Conservation (phyloP, 306 rosid genomes). For the Medicago truncatula region DNA sequence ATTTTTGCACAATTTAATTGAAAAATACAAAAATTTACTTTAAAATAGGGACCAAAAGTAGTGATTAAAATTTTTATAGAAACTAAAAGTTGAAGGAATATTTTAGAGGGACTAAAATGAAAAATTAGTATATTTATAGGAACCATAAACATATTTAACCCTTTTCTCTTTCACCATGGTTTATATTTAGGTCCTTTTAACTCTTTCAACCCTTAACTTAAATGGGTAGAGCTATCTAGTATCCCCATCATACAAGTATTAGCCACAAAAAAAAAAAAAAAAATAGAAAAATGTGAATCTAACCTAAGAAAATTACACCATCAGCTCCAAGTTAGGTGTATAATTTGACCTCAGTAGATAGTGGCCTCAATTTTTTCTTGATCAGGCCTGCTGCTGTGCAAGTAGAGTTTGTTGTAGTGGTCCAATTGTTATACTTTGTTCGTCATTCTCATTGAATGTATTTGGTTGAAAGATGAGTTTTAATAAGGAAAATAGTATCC, state of each 20-base stretch:
- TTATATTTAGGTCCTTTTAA: too few species aligned
- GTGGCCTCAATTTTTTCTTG: slow-evolving; percentile 13
- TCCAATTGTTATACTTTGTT: slow-evolving; percentile 15
- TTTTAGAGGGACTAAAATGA: too few species aligned
- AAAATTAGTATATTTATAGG: too few species aligned
- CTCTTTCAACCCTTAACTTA: too few species aligned
- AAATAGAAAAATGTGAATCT: neutral
- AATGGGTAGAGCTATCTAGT: too few species aligned
- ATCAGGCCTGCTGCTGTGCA: neutral
- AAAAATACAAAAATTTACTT: too few species aligned
- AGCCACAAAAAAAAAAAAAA: neutral
- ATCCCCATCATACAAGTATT: neutral
- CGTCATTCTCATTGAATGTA: slow-evolving; percentile 44
- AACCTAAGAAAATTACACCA: neutral
- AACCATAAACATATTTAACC: too few species aligned
- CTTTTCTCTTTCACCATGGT: too few species aligned
- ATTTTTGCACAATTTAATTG: too few species aligned
- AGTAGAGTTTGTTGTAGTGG: slow-evolving; percentile 17
- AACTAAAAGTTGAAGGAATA: too few species aligned
- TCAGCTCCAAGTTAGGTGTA: slow-evolving; percentile 15
- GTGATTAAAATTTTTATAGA: too few species aligned
- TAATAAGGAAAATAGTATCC: slow-evolving; percentile 42
- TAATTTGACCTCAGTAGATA: neutral
- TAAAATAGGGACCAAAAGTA: too few species aligned
- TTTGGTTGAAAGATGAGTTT: slow-evolving; percentile 45